phyloP scores from a whole-genome alignment of 495 filamentous ascomycete genomes.

The Penicillium verhagenii region DNA sequence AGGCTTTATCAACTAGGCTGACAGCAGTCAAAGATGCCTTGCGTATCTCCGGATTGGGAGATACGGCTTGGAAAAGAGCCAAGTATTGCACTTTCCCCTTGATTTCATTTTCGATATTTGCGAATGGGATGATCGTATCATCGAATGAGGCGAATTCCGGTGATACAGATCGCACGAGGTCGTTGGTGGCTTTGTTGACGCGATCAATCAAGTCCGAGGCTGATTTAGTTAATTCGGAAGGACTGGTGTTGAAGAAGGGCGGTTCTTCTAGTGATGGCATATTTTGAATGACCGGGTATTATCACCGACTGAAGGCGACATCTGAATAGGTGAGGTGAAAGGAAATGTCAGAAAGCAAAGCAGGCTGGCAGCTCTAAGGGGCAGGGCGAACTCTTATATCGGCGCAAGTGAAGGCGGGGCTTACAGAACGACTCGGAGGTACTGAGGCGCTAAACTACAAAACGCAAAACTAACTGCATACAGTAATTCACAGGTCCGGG shows the following conservation, averaged over 20 bases:
- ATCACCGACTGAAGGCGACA: background rate
- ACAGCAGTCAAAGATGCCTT: constrained; percentile 5
- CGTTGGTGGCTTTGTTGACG: background rate
- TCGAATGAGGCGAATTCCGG: background rate
- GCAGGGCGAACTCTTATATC: background rate
- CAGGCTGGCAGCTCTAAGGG: constrained; percentile 1
- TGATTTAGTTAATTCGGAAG: background rate
- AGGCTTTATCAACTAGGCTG: constrained; percentile 6
- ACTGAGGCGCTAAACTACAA: background rate
- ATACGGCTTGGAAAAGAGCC: constrained; percentile 6
- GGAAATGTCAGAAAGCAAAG: background rate
- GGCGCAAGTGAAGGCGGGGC: constrained; percentile 1
- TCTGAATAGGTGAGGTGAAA: too few species aligned
- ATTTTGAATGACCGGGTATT: background rate
- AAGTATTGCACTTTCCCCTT: constrained; percentile 2
- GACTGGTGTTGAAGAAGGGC: background rate
- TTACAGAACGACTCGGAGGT: constrained; percentile 1
- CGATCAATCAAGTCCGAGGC: background rate
- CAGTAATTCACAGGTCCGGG: constrained; percentile 4
- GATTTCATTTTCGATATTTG: constrained; percentile 2
- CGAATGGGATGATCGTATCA: background rate
- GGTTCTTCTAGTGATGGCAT: background rate
- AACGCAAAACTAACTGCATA: constrained; percentile 1
- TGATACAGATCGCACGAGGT: background rate
- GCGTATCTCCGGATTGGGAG: constrained; percentile 1